Conservation (phyloP, 495 filamentous ascomycete genomes). For the Aspergillus ostianus region DNA sequence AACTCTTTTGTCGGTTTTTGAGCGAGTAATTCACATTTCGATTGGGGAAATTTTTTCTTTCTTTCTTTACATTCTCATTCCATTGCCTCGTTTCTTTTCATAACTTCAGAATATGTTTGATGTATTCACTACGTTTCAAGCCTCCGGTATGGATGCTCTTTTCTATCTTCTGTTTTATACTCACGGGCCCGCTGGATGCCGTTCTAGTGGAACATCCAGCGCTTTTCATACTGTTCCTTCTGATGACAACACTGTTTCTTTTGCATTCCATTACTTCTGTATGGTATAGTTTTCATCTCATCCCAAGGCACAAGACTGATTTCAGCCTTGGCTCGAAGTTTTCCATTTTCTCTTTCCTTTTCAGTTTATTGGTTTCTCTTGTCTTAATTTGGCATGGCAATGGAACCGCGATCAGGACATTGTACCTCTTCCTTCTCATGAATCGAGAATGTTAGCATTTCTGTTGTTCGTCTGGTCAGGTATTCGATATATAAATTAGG, state of each 20-base stretch:
- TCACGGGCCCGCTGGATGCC: conserved; percentile 12
- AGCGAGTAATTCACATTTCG: conserved; percentile 37
- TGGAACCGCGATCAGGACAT: background rate
- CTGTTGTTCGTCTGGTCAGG: background rate
- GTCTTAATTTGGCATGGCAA: background rate
- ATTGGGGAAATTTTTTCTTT: conserved; percentile 34
- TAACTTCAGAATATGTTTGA: conserved; percentile 6
- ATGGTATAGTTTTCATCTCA: conserved; percentile 10
- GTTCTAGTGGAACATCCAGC: conserved; percentile 5
- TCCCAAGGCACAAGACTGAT: conserved; percentile 13
- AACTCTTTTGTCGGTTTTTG: conserved; percentile 37
- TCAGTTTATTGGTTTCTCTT: background rate
- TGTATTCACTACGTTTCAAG: conserved; percentile 8
- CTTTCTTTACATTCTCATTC: conserved; percentile 14
- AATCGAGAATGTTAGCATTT: background rate
- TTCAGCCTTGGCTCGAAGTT: background rate
- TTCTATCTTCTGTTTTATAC: background rate
- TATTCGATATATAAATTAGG: background rate
- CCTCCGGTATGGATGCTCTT: conserved; percentile 4
- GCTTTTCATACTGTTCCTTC: conserved; percentile 11
- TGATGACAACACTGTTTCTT: conserved; percentile 1
- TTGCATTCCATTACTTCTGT: conserved; percentile 4
- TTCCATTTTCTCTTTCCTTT: conserved; percentile 6
- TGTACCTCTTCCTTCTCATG: background rate
- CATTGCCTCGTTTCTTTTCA: conserved; percentile 13